These are phyloP conservation scores for Vanderwaltozyma polyspora DNA, from an alignment of 805 yeast genomes.

Conservation along the genomic window DNA sequence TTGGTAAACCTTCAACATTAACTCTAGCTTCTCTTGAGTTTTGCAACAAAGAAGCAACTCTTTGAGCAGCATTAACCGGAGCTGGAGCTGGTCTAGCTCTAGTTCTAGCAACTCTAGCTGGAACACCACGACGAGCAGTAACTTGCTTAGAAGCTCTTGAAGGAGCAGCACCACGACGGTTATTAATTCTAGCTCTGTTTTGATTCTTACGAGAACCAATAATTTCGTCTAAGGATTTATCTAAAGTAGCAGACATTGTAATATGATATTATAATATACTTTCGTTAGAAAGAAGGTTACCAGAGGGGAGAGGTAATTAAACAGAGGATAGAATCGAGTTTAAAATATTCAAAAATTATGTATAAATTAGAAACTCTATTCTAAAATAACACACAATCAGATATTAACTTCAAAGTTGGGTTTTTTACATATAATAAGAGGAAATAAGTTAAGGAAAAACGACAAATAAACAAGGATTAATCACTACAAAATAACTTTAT, in stretches of 20 bases:
- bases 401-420: too few relatives aligned
- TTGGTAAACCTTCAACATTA: constrained; percentile 75
- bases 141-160: constrained; percentile 27
- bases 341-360: too few relatives aligned
- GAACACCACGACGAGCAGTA: constrained; percentile 18
- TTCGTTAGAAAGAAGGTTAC: too few relatives aligned
- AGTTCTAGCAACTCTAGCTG: constrained; percentile 11
- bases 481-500: not conserved
- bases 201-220: constrained; percentile 49
- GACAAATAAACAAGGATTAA: too few relatives aligned
- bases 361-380: too few relatives aligned
- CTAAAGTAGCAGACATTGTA: constrained; percentile 68
- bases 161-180: constrained; percentile 27
- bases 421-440: too few relatives aligned
- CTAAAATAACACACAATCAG: too few relatives aligned
- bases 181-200: constrained; percentile 22
- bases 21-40: constrained; percentile 65
- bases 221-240: constrained; percentile 91
- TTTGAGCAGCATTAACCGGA: constrained; percentile 26
- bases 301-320: too few relatives aligned
- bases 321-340: too few relatives aligned
- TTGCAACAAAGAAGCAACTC: constrained; percentile 27
- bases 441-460: too few relatives aligned
- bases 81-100: constrained; percentile 13
- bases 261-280: not conserved